Evolutionary conservation across 1,284 basidiomycete genomes (phyloP).

Genomic region (Naganishia sp.): DNA sequence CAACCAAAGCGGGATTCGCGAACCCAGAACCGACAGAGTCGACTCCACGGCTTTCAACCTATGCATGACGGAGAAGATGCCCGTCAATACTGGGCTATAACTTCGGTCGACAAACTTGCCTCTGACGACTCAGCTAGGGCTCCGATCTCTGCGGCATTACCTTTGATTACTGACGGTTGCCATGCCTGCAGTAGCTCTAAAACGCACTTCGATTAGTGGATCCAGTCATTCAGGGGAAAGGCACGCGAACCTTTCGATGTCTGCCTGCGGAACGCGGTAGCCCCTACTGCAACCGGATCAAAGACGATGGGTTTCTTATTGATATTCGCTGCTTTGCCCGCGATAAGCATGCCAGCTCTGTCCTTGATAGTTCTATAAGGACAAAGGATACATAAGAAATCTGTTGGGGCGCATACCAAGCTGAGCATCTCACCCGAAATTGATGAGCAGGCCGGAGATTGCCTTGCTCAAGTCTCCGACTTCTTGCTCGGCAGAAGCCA

Average conservation of each 20-base stretch:
- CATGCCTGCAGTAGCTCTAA: conserved; percentile 75
- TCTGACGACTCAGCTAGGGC: conserved; percentile 73
- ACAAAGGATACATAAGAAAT: too few species aligned
- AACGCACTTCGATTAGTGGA: not conserved
- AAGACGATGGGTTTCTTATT: conserved; percentile 80
- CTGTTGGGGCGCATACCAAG: not conserved
- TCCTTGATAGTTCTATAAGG: conserved; percentile 62
- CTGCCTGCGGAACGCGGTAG: conserved; percentile 69
- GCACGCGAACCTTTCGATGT: conserved; percentile 55
- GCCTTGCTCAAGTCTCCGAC: conserved; percentile 75
- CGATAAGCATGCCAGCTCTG: conserved; percentile 77
- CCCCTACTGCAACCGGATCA: conserved; percentile 92
- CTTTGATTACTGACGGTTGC: conserved; percentile 92
- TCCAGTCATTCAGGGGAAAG: not conserved
- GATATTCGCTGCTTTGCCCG: conserved; percentile 70
- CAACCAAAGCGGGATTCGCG: conserved; percentile 70
- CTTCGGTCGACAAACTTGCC: conserved; percentile 52
- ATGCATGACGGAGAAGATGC: not conserved
- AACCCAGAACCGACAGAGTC: conserved; percentile 80
- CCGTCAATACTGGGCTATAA: conserved; percentile 12
- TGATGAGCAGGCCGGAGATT: conserved; percentile 74
- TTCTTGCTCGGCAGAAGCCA: conserved; percentile 81
- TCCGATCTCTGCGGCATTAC: conserved; percentile 88
- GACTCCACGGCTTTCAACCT: conserved; percentile 82
- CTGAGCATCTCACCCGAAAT: conserved; percentile 66